Evolutionary conservation across 2,329 filamentous ascomycete genomes (phyloP).

Genomic region (Coniochaeta sp.): DNA sequence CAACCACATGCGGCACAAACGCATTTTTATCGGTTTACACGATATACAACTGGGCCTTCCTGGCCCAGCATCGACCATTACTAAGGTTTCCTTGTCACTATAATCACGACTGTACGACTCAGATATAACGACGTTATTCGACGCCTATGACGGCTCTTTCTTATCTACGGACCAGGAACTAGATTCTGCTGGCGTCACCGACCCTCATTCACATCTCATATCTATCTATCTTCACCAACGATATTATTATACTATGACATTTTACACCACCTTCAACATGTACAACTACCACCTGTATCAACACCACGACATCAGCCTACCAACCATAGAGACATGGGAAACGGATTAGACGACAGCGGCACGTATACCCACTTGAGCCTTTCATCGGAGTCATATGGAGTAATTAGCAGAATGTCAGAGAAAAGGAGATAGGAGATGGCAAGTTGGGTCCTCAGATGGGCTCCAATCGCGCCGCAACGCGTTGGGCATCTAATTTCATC

Average conservation of each 20-base stretch:
- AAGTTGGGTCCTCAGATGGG: too few relatives aligned
- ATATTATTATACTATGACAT: not conserved
- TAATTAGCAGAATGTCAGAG: not conserved
- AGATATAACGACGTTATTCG: not conserved
- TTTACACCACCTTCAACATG: not conserved
- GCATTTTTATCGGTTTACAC: not conserved
- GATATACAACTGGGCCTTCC: not conserved
- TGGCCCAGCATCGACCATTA: not conserved
- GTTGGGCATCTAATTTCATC: too few relatives aligned
- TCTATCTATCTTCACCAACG: not conserved
- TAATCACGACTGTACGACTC: constrained; percentile 3
- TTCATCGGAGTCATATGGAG: not conserved
- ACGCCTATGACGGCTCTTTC: not conserved
- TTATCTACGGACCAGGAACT: not conserved
- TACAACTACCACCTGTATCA: not conserved
- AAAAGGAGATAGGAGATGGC: not conserved
- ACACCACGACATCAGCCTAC: not conserved
- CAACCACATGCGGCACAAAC: not conserved
- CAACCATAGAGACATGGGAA: not conserved
- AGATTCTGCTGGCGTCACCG: not conserved
- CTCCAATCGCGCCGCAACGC: too few relatives aligned
- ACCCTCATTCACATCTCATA: not conserved
- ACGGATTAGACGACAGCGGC: not conserved
- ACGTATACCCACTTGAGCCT: not conserved
- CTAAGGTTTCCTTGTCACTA: not conserved